A percentile compares a stretch with the other conserved stretches of the same genome.
Conservation (phyloP, 164 flowering plant species). For the Aristolochia californica region DNA sequence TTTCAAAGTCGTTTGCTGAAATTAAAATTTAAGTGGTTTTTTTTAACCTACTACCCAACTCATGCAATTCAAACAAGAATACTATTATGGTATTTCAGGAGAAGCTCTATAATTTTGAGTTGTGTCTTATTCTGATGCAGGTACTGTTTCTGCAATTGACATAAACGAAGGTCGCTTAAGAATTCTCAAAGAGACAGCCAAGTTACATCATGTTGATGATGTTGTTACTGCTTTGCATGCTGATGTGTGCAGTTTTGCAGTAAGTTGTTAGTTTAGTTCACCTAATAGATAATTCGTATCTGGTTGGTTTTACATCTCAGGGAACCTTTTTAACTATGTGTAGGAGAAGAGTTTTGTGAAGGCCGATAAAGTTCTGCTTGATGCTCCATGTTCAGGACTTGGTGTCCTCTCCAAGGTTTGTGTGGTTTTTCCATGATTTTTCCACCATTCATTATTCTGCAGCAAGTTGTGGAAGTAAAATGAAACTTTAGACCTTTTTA, state of each 20-base stretch:
- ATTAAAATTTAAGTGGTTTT: too few relatives aligned
- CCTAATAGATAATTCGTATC: not conserved
- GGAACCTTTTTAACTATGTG: not conserved
- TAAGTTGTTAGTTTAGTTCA: conserved; percentile 17
- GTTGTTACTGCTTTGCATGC: conserved; percentile 52
- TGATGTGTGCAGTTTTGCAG: conserved; percentile 61
- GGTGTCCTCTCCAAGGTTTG: conserved; percentile 93
- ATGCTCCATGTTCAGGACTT: conserved; percentile 90
- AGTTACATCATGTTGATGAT: conserved; percentile 48
- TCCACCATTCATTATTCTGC: too few relatives aligned
- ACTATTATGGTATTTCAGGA: too few relatives aligned
- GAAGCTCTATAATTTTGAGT: too few relatives aligned
- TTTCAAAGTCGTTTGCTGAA: not conserved
- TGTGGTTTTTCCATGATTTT: too few relatives aligned
- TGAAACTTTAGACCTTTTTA: too few relatives aligned
- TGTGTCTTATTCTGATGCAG: conserved; percentile 19
- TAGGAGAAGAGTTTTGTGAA: conserved; percentile 38
- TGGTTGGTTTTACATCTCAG: not conserved
- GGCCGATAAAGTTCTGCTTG: conserved; percentile 74
- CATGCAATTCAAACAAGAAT: too few relatives aligned
- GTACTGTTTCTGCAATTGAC: conserved; percentile 70
- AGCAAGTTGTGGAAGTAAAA: too few relatives aligned
- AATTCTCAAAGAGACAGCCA: conserved; percentile 75
- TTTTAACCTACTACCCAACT: too few relatives aligned
- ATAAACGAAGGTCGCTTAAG: conserved; percentile 73